Evolutionary conservation across 805 yeast species (phyloP).

Genomic region (Ogataea nitratoaversa): DNA sequence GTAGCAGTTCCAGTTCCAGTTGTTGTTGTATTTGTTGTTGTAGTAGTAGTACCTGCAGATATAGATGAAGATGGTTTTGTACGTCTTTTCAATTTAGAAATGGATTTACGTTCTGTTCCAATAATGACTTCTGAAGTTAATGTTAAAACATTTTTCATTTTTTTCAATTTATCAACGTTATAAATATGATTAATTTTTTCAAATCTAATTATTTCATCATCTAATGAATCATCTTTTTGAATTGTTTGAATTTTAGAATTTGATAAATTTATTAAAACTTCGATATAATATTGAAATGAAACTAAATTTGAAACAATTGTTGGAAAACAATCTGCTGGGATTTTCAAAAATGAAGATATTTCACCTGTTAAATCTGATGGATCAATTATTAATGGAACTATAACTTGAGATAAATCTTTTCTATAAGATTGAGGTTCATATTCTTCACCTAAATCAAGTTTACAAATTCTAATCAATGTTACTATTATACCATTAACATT

Average conservation of each 20-base stretch:
- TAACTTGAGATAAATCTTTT: constrained; percentile 75
- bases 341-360: constrained; percentile 57
- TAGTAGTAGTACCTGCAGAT: background rate
- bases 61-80: background rate
- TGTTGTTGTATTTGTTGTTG: too few species aligned
- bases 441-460: constrained; percentile 57
- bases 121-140: constrained; percentile 73
- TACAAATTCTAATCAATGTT: constrained; percentile 75
- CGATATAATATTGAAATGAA: constrained; percentile 80
- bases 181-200: constrained; percentile 38
- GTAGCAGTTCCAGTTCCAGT: too few species aligned
- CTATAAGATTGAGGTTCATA: constrained; percentile 68
- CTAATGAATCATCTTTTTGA: constrained; percentile 15
- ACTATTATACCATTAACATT: constrained; percentile 71
- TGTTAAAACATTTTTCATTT: constrained; percentile 75
- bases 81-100: constrained; percentile 23
- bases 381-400: constrained; percentile 76
- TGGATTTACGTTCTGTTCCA: constrained; percentile 63
- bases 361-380: constrained; percentile 55
- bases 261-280: constrained; percentile 75
- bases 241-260: constrained; percentile 34
- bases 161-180: constrained; percentile 75
- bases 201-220: constrained; percentile 22
- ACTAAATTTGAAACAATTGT: constrained; percentile 70
- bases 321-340: constrained; percentile 85